These are phyloP conservation scores for Suillus luteus DNA, from an alignment of 768 basidiomycete genomes.

Conservation along the genomic window DNA sequence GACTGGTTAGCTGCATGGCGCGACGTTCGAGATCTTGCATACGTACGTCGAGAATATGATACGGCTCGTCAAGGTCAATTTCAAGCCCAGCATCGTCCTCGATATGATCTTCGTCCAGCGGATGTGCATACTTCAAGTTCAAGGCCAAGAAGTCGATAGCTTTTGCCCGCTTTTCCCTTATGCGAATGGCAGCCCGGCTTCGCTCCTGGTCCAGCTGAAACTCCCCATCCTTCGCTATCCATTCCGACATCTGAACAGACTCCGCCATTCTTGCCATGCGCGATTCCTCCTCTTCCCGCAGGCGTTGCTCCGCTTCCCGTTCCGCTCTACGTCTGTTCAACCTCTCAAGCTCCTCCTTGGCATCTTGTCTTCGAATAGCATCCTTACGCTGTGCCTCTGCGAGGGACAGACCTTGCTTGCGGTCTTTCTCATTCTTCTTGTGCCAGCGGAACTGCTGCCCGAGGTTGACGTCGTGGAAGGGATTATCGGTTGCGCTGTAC, in stretches of 20 bases:
- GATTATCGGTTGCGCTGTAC: conserved; percentile 96
- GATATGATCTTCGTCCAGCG: conserved; percentile 64
- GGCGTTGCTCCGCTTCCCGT: conserved; percentile 82
- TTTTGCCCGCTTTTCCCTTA: conserved; percentile 95
- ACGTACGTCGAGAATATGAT: conserved; percentile 93
- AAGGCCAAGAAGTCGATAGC: conserved; percentile 98
- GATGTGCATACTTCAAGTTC: conserved; percentile 91
- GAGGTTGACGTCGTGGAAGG: conserved; percentile 97
- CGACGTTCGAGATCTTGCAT: neutral
- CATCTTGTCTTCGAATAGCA: conserved; percentile 79
- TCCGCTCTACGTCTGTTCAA: conserved; percentile 90
- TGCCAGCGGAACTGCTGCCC: conserved; percentile 98
- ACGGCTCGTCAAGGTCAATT: conserved; percentile 98
- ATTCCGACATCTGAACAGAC: conserved; percentile 97
- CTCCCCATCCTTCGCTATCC: conserved; percentile 95
- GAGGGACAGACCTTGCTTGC: conserved; percentile 78
- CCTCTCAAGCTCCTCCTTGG: conserved; percentile 92
- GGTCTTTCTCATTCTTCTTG: conserved; percentile 97
- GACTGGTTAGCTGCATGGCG: conserved; percentile 13
- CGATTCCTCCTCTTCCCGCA: conserved; percentile 92
- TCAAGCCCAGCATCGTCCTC: conserved; percentile 89
- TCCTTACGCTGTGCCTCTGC: conserved; percentile 83
- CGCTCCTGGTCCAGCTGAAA: conserved; percentile 97
- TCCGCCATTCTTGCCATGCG: conserved; percentile 88
- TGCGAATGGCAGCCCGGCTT: conserved; percentile 86